Percentiles rank a stretch among this genome's conserved stretches.
phyloP scores from a whole-genome alignment of 2,329 filamentous ascomycete species.

The Apiospora phragmitis region DNA sequence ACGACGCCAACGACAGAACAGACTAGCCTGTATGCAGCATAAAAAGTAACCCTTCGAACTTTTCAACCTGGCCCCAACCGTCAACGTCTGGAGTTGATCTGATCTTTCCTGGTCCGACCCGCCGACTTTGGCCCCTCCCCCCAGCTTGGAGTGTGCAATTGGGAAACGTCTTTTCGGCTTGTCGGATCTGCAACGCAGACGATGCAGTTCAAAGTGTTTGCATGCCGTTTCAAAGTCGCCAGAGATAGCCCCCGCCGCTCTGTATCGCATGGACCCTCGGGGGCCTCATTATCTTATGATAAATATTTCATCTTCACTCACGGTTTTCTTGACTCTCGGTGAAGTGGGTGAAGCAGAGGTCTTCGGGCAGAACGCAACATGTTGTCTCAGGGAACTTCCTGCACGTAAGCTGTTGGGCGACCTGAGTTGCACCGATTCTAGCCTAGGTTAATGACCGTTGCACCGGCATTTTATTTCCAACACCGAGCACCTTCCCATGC shows the following conservation, averaged over 20 bases:
- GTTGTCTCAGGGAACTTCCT: not conserved
- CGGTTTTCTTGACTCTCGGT: not conserved
- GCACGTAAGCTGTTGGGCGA: not conserved
- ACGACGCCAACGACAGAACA: not conserved
- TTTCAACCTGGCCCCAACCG: not conserved
- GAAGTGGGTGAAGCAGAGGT: not conserved
- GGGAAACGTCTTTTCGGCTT: not conserved
- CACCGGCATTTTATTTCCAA: not conserved
- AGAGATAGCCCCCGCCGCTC: not conserved
- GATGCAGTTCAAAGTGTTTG: not conserved
- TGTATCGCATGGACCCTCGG: not conserved
- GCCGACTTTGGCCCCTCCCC: not conserved
- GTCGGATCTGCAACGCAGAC: not conserved
- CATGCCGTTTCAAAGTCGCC: not conserved
- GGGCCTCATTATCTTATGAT: not conserved
- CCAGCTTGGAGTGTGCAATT: not conserved
- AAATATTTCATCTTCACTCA: not conserved
- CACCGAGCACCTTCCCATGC: not conserved
- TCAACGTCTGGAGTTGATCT: not conserved
- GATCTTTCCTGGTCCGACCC: not conserved
- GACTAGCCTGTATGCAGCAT: not conserved
- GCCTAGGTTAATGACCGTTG: not conserved
- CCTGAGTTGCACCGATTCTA: not conserved
- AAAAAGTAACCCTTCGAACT: too few relatives aligned
- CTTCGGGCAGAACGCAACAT: not conserved